Evolutionary conservation across 2,329 filamentous ascomycete genomes (phyloP).

Genomic region (Dryadomyces quercus-mongolicae): DNA sequence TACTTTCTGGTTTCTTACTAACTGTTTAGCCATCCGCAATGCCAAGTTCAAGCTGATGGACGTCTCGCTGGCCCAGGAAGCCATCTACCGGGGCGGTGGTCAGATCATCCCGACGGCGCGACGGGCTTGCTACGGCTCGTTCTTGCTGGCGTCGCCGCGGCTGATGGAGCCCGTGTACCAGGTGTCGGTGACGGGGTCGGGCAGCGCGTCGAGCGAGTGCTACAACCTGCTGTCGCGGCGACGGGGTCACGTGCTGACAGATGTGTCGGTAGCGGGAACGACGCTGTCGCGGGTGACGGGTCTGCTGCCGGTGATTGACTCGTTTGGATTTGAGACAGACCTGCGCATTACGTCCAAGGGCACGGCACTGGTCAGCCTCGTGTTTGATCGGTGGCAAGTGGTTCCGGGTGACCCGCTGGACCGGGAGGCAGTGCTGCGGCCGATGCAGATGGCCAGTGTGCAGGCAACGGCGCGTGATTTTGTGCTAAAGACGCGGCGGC

Average conservation of each 20-base stretch:
- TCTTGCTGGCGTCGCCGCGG: slow-evolving; percentile 90
- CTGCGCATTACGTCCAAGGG: slow-evolving; percentile 92
- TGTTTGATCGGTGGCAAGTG: slow-evolving; percentile 93
- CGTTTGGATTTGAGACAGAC: slow-evolving; percentile 96
- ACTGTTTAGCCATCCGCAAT: slow-evolving; percentile 70
- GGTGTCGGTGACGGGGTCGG: slow-evolving; percentile 84
- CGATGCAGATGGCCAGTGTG: slow-evolving; percentile 75
- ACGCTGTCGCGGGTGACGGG: slow-evolving; percentile 87
- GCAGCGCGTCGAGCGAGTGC: slow-evolving; percentile 74
- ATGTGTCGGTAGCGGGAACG: slow-evolving; percentile 86
- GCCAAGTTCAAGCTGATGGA: slow-evolving; percentile 96
- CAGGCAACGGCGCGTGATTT: slow-evolving; percentile 92
- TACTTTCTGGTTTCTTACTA: slow-evolving; percentile 10
- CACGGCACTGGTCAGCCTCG: slow-evolving; percentile 76
- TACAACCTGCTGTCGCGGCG: slow-evolving; percentile 87
- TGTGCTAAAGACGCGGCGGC: slow-evolving; percentile 83
- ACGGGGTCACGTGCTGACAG: slow-evolving; percentile 85
- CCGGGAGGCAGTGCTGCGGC: slow-evolving; percentile 66
- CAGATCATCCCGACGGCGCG: slow-evolving; percentile 95
- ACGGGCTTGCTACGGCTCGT: slow-evolving; percentile 87
- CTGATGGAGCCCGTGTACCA: slow-evolving; percentile 95
- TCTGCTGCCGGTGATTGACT: slow-evolving; percentile 89
- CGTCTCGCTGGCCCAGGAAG: slow-evolving; percentile 71
- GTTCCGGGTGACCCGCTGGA: slow-evolving; percentile 94
- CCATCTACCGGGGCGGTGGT: slow-evolving; percentile 88